Evolutionary conservation across 495 filamentous ascomycete species (phyloP).

Genomic region (Xylaria acuta): DNA sequence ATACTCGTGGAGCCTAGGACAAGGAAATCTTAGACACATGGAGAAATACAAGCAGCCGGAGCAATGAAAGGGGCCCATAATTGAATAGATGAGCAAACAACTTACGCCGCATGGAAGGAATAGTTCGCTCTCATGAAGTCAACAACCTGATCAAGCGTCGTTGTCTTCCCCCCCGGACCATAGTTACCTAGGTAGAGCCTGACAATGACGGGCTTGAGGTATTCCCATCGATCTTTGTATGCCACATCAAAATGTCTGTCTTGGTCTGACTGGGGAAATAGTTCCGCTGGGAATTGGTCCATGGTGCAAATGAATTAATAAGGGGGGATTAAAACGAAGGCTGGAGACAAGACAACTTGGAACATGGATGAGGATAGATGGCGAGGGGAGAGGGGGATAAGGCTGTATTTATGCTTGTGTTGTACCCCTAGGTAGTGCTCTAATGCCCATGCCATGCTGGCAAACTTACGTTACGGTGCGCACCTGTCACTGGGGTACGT

Average conservation of each 20-base stretch:
- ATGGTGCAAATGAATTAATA: not conserved
- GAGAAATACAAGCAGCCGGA: not conserved
- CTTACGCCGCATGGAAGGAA: constrained; percentile 12
- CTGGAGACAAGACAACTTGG: not conserved
- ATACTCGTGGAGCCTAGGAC: not conserved
- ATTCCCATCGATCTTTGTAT: not conserved
- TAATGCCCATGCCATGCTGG: not conserved
- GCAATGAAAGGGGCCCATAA: not conserved
- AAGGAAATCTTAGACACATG: not conserved
- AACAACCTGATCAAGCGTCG: not conserved
- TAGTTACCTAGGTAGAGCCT: not conserved
- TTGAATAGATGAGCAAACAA: not conserved
- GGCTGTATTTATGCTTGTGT: not conserved
- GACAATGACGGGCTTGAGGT: not conserved
- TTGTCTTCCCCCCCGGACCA: not conserved
- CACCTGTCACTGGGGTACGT: not conserved
- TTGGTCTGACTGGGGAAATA: not conserved
- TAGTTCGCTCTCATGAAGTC: not conserved
- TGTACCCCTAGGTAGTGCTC: too few relatives aligned
- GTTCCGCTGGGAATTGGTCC: not conserved
- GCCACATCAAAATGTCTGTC: not conserved
- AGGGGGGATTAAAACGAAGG: not conserved
- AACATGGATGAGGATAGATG: not conserved
- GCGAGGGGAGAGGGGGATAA: not conserved
- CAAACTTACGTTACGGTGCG: not conserved